Base-by-base conservation (phyloP, 2,329 filamentous ascomycete genomes). In the Uncinocarpus reesii region DNA sequence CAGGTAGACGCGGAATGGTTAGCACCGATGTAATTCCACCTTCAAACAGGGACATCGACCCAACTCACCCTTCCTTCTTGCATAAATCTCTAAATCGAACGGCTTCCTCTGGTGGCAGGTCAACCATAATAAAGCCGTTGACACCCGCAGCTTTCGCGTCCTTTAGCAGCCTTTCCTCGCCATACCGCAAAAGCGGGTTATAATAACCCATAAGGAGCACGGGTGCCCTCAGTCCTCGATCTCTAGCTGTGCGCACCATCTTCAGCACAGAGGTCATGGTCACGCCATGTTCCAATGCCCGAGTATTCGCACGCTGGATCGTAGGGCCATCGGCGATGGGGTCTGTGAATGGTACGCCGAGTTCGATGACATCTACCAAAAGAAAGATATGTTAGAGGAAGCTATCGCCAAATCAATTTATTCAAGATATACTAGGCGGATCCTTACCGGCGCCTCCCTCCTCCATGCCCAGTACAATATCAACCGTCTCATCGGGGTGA, bases 161-260 rank as follows among this genome's bases (percentile, higher is more conserved):
- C 58, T 80, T 76, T 47, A 98, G 73, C 67, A 96, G 80, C 52
- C 77, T 78, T 70, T 95, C 88, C 71, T 98, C 92, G 47, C 92
- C 92, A 64, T 96, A 98, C 60, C 84, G 86, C 53, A 96, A 74
- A 53, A 96, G 75, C 1, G 92, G 92, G 72, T 98, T 98, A 72
- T 95, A 98, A 77, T 98, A 98, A 60, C 92, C 92, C 92, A 98
- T 98, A 56, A 98, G 78, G 62, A 98, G 71, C 35, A 98, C 79
- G 0, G 92, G 92, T 0, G 83, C 80, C 60, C 77, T 82, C 48
- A 96, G 73, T 35, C 92, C 92, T 53, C 76, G 77, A 57, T 77
- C 75, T 60, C 92, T 78, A 40, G 90, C 87, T 53, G 84, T 78
- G 58, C 83, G 82, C 52, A 95, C 83, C 75, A 95, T 90, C 60